phyloP scores from a whole-genome alignment of 441 rosid genomes.

The Heliophila coronopifolia region DNA sequence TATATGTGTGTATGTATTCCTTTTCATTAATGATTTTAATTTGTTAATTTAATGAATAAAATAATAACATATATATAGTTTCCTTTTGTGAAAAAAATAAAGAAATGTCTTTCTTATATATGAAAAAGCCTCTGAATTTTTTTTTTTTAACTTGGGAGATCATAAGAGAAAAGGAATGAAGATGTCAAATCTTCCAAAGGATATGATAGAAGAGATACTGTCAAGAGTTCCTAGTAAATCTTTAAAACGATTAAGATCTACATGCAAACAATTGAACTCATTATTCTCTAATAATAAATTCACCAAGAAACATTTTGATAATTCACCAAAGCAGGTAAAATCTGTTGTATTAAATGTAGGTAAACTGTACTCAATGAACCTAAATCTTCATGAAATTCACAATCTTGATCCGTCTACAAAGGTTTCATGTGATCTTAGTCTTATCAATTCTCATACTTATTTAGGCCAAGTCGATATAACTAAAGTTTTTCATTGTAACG shows the following conservation, averaged over 20 bases:
- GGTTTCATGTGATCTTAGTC: too few relatives aligned
- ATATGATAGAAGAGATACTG: slow-evolving; percentile 6
- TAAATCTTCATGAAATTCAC: not conserved
- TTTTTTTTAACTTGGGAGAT: too few relatives aligned
- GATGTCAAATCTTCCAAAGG: too few relatives aligned
- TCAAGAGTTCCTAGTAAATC: not conserved
- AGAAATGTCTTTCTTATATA: too few relatives aligned
- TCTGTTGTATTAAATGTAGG: not conserved
- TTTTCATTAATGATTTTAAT: too few relatives aligned
- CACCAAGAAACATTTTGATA: not conserved
- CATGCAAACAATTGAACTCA: slow-evolving; percentile 5
- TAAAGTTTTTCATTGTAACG: not conserved
- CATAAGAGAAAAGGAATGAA: too few relatives aligned
- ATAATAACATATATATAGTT: too few relatives aligned
- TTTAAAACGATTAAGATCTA: not conserved
- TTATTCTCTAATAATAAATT: not conserved
- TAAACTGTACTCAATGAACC: not conserved
- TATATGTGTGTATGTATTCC: too few relatives aligned
- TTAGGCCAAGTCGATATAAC: not conserved
- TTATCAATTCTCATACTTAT: not conserved
- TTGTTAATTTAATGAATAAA: too few relatives aligned
- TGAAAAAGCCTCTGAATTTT: too few relatives aligned
- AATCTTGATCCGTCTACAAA: too few relatives aligned
- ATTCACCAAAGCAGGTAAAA: slow-evolving; percentile 3
- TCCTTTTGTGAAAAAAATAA: too few relatives aligned